A percentile compares a stretch with the other conserved stretches of the same genome.
Conservation (phyloP, 2,329 filamentous ascomycete genomes). For the Coleophoma crateriformis region DNA sequence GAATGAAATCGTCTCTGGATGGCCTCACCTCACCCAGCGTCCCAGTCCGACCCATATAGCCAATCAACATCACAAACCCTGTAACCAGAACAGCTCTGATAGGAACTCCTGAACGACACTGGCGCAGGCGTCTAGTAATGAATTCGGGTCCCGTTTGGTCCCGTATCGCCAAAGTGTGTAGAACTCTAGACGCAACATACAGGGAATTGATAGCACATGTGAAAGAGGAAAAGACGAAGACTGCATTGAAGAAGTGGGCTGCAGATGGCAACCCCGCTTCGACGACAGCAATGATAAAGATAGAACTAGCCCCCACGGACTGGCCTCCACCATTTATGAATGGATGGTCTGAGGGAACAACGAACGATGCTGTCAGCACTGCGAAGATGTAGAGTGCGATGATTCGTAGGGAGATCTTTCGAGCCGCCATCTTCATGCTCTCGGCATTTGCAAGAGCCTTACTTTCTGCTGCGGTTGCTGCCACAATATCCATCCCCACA, state of each 20-base stretch:
- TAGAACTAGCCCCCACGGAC: slow-evolving; percentile 28
- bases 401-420: slow-evolving; percentile 33
- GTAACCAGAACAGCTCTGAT: slow-evolving; percentile 34
- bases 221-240: slow-evolving; percentile 32
- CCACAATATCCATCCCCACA: slow-evolving; percentile 33
- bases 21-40: slow-evolving; percentile 28
- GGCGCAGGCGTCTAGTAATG: slow-evolving; percentile 30
- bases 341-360: slow-evolving; percentile 31
- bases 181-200: slow-evolving; percentile 30
- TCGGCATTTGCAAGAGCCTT: slow-evolving; percentile 29
- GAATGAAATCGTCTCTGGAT: background rate
- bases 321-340: slow-evolving; percentile 34
- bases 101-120: slow-evolving; percentile 32
- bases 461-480: slow-evolving; percentile 31
- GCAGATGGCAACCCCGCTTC: slow-evolving; percentile 29
- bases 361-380: slow-evolving; percentile 24
- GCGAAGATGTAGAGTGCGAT: slow-evolving; percentile 23
- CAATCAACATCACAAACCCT: slow-evolving; percentile 30
- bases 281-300: slow-evolving; percentile 33
- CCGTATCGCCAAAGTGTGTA: slow-evolving; percentile 31
- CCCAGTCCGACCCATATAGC: slow-evolving; percentile 33
- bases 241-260: slow-evolving; percentile 33
- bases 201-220: slow-evolving; percentile 33
- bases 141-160: slow-evolving; percentile 34
- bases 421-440: slow-evolving; percentile 34